Evolutionary conservation across 176 grass and related monocot species (phyloP), one percentile per base, ranked within the genome.

Genomic region (Aegilops sharonensis): DNA sequence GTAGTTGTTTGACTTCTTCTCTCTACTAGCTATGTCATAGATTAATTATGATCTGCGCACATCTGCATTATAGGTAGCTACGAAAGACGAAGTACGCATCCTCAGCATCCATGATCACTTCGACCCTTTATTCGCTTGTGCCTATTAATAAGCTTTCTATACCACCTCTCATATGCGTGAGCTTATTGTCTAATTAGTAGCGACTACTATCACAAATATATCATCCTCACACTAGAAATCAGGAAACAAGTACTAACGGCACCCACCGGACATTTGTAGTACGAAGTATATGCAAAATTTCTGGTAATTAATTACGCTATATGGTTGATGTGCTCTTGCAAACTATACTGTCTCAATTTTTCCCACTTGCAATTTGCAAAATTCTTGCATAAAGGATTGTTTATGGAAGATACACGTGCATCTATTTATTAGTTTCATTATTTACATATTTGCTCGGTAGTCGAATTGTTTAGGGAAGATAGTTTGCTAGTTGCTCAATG

Each of bases 41-140:
- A 61, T 47, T 39, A 81, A 73, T 48, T 63, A 81, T 81, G 11
- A 70, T 77, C 59, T 75, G 21, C 62, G 70, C 9, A 25, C 25
- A 81, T 25, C 60, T 60, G 36, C 11, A 69, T 61, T 35, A 11
- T 36, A 21, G 5, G 27, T 20, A 59, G 24, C 60, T 61, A 62
- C 50, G 5, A 18, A 54, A 54, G 60, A 69, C 62, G 10, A 34
- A 63, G 64, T 27, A 15, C 5, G 15, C 54, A 68, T 75, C 35
- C 4, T 43, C 31, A 43, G 3, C 66, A n/a, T 27, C 8, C 23
- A 45, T 70, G 83, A 70, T 14, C 50, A 50, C 69, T 69, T 81
- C 9, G 35, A 84, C 73, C 69, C 75, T 88, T 64, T n/a, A 6
- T 52, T 68, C 3, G 24, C n/a, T 11, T 71, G 13, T 82, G 20